Percentiles rank a stretch among this genome's conserved stretches.
Evolutionary conservation across 148 eudicot genomes (phyloP).

Genomic region (Vaccinium myrtillus): DNA sequence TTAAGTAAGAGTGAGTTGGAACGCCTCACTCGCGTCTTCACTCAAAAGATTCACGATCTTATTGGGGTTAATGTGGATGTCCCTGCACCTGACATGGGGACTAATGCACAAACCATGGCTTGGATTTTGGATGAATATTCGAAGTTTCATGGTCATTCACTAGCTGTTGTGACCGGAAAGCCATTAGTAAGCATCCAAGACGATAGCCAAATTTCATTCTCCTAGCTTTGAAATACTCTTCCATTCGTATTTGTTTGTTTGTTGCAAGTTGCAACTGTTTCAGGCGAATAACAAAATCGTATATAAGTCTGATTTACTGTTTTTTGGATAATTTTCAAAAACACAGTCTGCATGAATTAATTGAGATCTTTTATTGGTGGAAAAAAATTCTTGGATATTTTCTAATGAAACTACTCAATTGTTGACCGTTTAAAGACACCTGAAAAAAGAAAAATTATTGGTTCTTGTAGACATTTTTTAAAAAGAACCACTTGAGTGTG

Average conservation of each 20-base stretch:
- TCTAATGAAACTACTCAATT: neutral
- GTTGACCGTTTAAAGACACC: neutral
- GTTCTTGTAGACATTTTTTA: neutral
- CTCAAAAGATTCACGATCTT: slow-evolving; percentile 57
- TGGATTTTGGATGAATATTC: slow-evolving; percentile 82
- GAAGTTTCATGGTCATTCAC: slow-evolving; percentile 65
- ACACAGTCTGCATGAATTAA: neutral
- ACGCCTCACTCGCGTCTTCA: slow-evolving; percentile 61
- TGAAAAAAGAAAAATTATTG: neutral
- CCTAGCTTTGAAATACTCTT: neutral
- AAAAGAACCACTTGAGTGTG: neutral
- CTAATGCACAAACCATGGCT: slow-evolving; percentile 72
- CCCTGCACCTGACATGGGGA: slow-evolving; percentile 66
- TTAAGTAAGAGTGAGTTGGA: slow-evolving; percentile 46
- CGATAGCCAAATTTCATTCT: neutral
- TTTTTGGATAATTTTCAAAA: neutral
- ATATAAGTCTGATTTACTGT: neutral
- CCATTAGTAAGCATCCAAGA: slow-evolving; percentile 50
- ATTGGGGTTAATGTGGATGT: slow-evolving; percentile 46
- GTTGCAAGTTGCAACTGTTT: neutral
- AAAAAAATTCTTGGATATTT: neutral
- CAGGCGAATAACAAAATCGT: neutral
- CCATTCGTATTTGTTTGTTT: neutral
- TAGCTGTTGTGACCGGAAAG: slow-evolving; percentile 68
- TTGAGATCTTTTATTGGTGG: neutral